Evolutionary conservation across 306 rosid species (phyloP).

Genomic region (Cicer judaicum): DNA sequence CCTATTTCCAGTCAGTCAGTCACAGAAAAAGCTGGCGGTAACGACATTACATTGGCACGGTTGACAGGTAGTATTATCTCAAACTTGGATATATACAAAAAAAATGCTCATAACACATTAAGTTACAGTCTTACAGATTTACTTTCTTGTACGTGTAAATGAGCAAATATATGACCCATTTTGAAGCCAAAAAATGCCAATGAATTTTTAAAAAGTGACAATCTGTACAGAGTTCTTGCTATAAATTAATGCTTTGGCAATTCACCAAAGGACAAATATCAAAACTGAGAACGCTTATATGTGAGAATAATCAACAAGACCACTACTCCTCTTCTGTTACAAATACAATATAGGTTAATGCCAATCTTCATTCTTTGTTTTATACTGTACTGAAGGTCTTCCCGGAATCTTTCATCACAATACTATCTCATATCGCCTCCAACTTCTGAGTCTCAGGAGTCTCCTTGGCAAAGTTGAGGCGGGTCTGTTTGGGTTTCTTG

Average conservation of each 20-base stretch:
- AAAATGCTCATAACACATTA: neutral
- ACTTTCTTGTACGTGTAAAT: neutral
- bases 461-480: slow-evolving; percentile 62
- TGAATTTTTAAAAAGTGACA: neutral
- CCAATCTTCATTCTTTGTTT: neutral
- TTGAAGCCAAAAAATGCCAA: slow-evolving; percentile 23
- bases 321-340: slow-evolving; percentile 2
- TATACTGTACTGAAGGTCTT: slow-evolving; percentile 28
- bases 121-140: neutral
- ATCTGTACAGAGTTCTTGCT: slow-evolving; percentile 41
- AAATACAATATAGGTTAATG: neutral
- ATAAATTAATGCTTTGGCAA: slow-evolving; percentile 34
- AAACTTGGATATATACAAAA: neutral
- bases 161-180: slow-evolving; percentile 1
- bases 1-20: too few species aligned
- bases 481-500: slow-evolving; percentile 64
- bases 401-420: slow-evolving; percentile 4
- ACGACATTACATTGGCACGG: neutral
- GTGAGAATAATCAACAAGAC: slow-evolving; percentile 1
- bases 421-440: slow-evolving; percentile 52
- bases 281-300: slow-evolving; percentile 31
- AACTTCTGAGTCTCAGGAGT: slow-evolving; percentile 54
- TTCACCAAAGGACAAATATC: slow-evolving; percentile 4
- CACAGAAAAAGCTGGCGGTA: too few species aligned
- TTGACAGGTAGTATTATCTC: neutral